Base-by-base conservation (phyloP, 305 asterid genomes). In the Solanum chacoense region DNA sequence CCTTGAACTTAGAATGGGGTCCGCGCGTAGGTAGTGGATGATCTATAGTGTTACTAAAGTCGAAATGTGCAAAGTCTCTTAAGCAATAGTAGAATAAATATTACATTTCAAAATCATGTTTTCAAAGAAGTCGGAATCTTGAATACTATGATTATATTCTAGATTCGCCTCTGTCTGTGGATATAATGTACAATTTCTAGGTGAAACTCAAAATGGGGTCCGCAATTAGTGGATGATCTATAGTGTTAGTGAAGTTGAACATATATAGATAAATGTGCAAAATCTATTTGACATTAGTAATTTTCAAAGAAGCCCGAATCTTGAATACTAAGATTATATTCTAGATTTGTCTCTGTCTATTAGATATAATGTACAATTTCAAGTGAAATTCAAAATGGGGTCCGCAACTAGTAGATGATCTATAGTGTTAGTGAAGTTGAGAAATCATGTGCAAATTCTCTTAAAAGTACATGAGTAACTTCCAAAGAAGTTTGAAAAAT, bases 331-430 rank as follows among this genome's bases (percentile, higher is more conserved):
- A 32, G 8, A 18, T 74, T 73, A 18, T 18, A 75, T 75, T 78
- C n/a, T 79, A 18, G 4, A 79, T 79, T 6, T 8, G 12, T 2
- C 9, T 79, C 0, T 2, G 32, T 92, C 96, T 8, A 86, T 95
- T 94, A 0, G 98, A 98, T 74, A 93, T 97, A 0, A 98, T 96
- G 7, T 97, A 96, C 95, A 96, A 93, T 24, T 67, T 67, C 16
- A 9, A 0, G 31, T 24, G 32, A 24, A 67, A 67, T 0, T 67
- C 8, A 67, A 67, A 67, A 24, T 67, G 74, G 32, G 74, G 8
- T 24, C 32, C 74, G 8, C 34, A 69, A 69, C 20, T 69, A 26
- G 75, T 69, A 7, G 20, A 69, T 73, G 38, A 67, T 67, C 32
- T 5, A 11, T 67, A 67, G 74, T 67, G 9, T 74, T 74, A 74